These are phyloP conservation scores for Discostella pseudostelligera DNA, from an alignment of 108 stramenopile genomes.

Conservation along the genomic window DNA sequence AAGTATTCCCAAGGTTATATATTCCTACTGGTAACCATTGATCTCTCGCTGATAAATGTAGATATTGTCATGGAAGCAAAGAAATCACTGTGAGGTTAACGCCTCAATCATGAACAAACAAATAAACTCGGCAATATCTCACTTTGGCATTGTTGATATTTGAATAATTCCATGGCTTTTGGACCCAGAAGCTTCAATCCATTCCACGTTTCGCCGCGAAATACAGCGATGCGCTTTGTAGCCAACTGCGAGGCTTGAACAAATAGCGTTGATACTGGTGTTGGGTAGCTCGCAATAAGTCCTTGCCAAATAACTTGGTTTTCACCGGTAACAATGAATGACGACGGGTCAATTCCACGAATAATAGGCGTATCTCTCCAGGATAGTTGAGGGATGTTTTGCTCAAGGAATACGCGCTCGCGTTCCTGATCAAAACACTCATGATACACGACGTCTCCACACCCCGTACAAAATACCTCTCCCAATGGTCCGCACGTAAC, in stretches of 20 bases:
- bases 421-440: conserved; percentile 75
- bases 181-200: conserved; percentile 19
- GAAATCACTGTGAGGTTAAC: conserved; percentile 21
- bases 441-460: conserved; percentile 72
- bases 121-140: conserved; percentile 16
- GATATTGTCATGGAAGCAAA: conserved; percentile 26
- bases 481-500: conserved; percentile 64
- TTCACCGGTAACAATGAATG: conserved; percentile 61
- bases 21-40: conserved; percentile 66
- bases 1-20: conserved; percentile 89
- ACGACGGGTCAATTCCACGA: conserved; percentile 71
- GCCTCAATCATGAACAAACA: conserved; percentile 8
- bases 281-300: conserved; percentile 68
- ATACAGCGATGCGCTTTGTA: conserved; percentile 38
- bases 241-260: conserved; percentile 50
- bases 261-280: conserved; percentile 56
- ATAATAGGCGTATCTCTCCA: conserved; percentile 62
- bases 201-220: conserved; percentile 36
- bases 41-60: conserved; percentile 18
- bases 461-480: conserved; percentile 68
- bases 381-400: conserved; percentile 49
- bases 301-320: conserved; percentile 78
- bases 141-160: conserved; percentile 21
- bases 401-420: conserved; percentile 57
- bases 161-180: conserved; percentile 28